These are phyloP conservation scores for Pleurotus giganteus DNA, from an alignment of 768 basidiomycete genomes.

Conservation along the genomic window DNA sequence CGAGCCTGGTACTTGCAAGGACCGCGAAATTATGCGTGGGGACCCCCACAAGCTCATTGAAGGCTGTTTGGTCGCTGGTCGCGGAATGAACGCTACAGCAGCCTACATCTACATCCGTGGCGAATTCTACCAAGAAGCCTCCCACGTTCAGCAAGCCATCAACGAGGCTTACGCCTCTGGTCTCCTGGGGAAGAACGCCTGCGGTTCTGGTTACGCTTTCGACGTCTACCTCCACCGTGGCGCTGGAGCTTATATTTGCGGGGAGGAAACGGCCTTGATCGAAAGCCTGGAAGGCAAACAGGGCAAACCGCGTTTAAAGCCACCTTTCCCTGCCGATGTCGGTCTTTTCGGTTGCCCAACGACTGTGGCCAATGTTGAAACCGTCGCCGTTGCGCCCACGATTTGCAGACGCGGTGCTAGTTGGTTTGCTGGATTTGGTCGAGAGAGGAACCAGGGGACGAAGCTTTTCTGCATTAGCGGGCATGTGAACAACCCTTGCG, in stretches of 20 bases:
- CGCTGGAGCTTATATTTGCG: constrained; percentile 97
- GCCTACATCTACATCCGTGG: constrained; percentile 99
- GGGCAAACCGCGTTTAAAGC: constrained; percentile 96
- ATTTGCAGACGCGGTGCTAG: constrained; percentile 85
- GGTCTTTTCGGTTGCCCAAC: constrained; percentile 97
- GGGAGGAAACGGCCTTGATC: constrained; percentile 97
- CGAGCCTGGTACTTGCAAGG: constrained; percentile 98
- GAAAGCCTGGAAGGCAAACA: constrained; percentile 98
- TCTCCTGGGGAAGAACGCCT: constrained; percentile 86
- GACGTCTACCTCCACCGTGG: constrained; percentile 99
- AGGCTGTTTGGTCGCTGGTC: constrained; percentile 95
- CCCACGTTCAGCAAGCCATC: constrained; percentile 93
- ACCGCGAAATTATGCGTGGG: constrained; percentile 95
- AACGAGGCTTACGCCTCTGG: constrained; percentile 91
- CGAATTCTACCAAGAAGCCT: constrained; percentile 95
- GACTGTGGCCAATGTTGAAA: constrained; percentile 98
- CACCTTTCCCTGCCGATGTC: constrained; percentile 98
- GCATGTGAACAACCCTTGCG: constrained; percentile 97
- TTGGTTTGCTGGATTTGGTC: constrained; percentile 93
- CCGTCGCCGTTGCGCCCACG: constrained; percentile 95
- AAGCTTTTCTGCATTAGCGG: constrained; percentile 96
- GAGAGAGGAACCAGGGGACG: constrained; percentile 93
- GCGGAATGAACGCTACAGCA: constrained; percentile 94
- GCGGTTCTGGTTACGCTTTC: constrained; percentile 90
- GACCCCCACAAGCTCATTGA: constrained; percentile 99